phyloP scores from a whole-genome alignment of 2,329 filamentous ascomycete species.

The Aureobasidium sp. region DNA sequence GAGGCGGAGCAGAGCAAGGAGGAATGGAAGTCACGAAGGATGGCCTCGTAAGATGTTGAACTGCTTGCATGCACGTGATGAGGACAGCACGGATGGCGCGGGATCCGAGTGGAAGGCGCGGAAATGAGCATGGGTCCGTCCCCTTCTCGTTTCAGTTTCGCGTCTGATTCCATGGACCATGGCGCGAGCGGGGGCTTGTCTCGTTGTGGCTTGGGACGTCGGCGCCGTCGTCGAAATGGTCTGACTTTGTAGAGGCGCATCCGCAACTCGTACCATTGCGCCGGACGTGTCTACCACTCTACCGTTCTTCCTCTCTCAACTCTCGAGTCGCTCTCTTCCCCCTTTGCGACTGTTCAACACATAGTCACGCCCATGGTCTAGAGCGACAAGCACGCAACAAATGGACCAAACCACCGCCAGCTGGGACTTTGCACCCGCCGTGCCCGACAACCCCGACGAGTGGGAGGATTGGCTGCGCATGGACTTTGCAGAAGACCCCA shows the following conservation, averaged over 20 bases:
- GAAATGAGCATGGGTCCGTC: not conserved
- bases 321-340: not conserved
- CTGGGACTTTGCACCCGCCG: conserved; percentile 2
- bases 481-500: conserved; percentile 30
- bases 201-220: not conserved
- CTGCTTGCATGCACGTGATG: not conserved
- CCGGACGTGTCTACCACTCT: not conserved
- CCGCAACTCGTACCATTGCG: not conserved
- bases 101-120: not conserved
- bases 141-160: conserved; percentile 1
- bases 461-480: conserved; percentile 43
- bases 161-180: not conserved
- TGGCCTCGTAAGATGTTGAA: not conserved
- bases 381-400: not conserved
- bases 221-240: not conserved
- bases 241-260: not conserved
- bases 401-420: not conserved
- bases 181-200: not conserved
- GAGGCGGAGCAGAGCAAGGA: not conserved
- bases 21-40: not conserved
- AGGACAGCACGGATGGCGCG: not conserved
- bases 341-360: conserved; percentile 6
- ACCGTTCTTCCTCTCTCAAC: not conserved
- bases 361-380: not conserved
- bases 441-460: conserved; percentile 23